These are phyloP conservation scores for Podospora pseudocomata DNA, from an alignment of 495 filamentous ascomycete species.

Conservation along the genomic window DNA sequence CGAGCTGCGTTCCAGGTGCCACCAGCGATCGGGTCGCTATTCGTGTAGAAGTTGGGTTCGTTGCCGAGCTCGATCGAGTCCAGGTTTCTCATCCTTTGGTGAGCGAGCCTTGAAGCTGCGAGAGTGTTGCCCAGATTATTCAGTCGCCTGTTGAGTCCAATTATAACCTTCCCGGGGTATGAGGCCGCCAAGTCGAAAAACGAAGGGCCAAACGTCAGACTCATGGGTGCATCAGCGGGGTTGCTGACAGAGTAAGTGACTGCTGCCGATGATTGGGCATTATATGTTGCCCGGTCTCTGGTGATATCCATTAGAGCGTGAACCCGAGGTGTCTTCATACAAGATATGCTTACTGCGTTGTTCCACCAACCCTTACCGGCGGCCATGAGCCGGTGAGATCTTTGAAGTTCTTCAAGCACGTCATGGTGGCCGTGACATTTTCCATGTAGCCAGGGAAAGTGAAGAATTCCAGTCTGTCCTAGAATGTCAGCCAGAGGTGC, in stretches of 20 bases:
- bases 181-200: conserved; percentile 52
- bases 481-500: neutral
- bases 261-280: conserved; percentile 46
- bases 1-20: conserved; percentile 52
- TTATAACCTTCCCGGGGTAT: conserved; percentile 52
- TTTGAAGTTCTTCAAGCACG: conserved; percentile 54
- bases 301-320: neutral
- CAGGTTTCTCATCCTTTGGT: conserved; percentile 46
- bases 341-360: conserved; percentile 36
- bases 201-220: conserved; percentile 54
- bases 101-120: conserved; percentile 48
- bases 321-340: neutral
- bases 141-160: conserved; percentile 57
- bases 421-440: conserved; percentile 50
- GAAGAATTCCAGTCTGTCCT: conserved; percentile 50
- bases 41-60: conserved; percentile 50
- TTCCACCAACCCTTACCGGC: conserved; percentile 58
- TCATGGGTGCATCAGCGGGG: conserved; percentile 50
- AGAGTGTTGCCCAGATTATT: conserved; percentile 56
- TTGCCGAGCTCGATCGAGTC: conserved; percentile 60
- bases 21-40: conserved; percentile 50
- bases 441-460: conserved; percentile 57
- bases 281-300: conserved; percentile 55
- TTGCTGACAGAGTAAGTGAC: conserved; percentile 56
- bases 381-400: conserved; percentile 53